Evolutionary conservation across 257 asterid genomes (phyloP), one percentile per base, ranked within the genome.

Genomic region (Solanum dulcamara): DNA sequence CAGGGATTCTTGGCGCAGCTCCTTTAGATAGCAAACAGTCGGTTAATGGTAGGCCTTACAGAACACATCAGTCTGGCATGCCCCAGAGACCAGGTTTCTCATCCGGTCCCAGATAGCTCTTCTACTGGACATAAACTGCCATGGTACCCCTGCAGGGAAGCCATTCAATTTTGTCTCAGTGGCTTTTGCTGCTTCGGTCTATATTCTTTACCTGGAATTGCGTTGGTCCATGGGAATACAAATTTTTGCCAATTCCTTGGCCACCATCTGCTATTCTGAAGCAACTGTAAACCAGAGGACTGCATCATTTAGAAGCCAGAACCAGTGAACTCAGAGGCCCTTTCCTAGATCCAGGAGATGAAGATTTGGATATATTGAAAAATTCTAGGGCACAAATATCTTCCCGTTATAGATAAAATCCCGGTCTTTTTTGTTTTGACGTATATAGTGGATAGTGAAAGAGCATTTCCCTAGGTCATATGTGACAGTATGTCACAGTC

Each of bases 1-100:
- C 96, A 59, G 97, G 99, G 84, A 93, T 97, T 89, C 97, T 97
- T 62, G 99, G 99, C 51, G 97, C 98, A 42, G 95, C 95, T n/a
- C 99, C 97, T 42, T 83, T 92, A 17, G 96, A 94, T 35, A 90
- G 89, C 75, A 92, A 93, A 87, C 95, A 93, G 48, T 89, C 88
- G 71, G 87, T 87, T 85, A 97, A 91, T 66, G 98, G 94, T 88
- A 93, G 98, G 92, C 91, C 97, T 86, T 91, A 89, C 91, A 91
- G 96, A 86, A 84, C 71, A 79, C 94, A 91, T 84, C 94, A 89
- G 83, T 80, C 92, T 51, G 87, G 92, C 82, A 88, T 93, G 83
- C 90, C 95, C 75, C 87, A 94, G 20, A 91, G 92, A 87, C 93
- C 88, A 85, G 92, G 97, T 85, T 96, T 91, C 89, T 89, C 96